phyloP scores from a whole-genome alignment of 1,139 yeast genomes.

The Kodamaea ohmeri region DNA sequence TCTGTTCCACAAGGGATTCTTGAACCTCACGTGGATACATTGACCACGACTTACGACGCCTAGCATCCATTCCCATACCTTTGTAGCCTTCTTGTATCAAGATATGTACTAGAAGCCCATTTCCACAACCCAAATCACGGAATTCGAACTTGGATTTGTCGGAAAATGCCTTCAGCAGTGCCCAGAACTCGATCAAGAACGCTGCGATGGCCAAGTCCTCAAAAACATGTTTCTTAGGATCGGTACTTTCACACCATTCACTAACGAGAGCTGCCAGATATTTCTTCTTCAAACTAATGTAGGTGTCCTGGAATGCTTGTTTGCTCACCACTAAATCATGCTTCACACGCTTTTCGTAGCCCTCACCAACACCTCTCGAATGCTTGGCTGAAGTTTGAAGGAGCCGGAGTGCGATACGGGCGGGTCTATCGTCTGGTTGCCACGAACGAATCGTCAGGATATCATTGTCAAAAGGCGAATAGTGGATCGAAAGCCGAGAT shows the following conservation, averaged over 20 bases:
- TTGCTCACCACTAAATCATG: constrained; percentile 87
- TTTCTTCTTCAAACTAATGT: constrained; percentile 75
- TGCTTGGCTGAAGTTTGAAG: constrained; percentile 80
- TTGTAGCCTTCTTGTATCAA: constrained; percentile 73
- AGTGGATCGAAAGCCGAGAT: constrained; percentile 69
- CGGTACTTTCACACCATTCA: constrained; percentile 89
- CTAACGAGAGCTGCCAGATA: constrained; percentile 76
- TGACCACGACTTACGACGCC: constrained; percentile 86
- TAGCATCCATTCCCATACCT: constrained; percentile 88
- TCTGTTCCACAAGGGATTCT: constrained; percentile 62
- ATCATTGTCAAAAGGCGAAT: constrained; percentile 56
- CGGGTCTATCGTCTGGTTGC: constrained; percentile 55
- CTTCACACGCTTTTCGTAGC: constrained; percentile 83
- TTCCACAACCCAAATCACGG: constrained; percentile 93
- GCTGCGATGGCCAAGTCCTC: constrained; percentile 97
- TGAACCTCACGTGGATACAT: constrained; percentile 65
- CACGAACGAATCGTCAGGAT: constrained; percentile 28
- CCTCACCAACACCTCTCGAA: constrained; percentile 76
- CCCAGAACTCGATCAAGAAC: constrained; percentile 87
- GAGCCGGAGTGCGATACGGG: constrained; percentile 78
- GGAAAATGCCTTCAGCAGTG: constrained; percentile 45
- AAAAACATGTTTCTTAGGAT: constrained; percentile 92
- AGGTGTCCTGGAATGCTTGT: constrained; percentile 78
- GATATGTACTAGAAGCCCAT: constrained; percentile 80
- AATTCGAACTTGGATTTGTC: constrained; percentile 57